phyloP scores from a whole-genome alignment of 352 stramenopile genomes.

The Globisporangium middletonii region DNA sequence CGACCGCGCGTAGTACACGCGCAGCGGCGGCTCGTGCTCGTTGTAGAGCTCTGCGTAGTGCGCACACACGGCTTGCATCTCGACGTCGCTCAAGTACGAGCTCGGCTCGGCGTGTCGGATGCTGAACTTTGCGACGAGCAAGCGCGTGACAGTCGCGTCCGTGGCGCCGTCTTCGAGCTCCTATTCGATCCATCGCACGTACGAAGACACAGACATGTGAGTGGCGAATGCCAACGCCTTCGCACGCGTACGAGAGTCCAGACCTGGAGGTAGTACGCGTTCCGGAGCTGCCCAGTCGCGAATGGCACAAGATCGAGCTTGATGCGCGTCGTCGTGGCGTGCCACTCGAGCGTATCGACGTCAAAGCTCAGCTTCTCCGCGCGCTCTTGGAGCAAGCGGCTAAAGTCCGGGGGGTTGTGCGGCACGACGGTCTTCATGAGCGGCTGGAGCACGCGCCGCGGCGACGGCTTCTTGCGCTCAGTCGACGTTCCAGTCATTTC shows the following conservation, averaged over 20 bases:
- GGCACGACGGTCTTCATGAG: constrained; percentile 80
- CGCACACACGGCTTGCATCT: constrained; percentile 86
- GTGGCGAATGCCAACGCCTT: background rate
- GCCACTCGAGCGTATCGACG: constrained; percentile 77
- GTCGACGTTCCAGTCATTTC: constrained; percentile 81
- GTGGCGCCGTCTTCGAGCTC: constrained; percentile 30
- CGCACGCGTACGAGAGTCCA: too few relatives aligned
- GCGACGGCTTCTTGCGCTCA: constrained; percentile 47
- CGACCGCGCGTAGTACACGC: constrained; percentile 77
- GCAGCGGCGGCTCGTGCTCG: constrained; percentile 72
- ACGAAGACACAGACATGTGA: background rate
- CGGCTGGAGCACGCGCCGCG: constrained; percentile 39
- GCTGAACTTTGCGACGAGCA: constrained; percentile 75
- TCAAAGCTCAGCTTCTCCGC: constrained; percentile 82
- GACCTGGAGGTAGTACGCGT: constrained; percentile 72
- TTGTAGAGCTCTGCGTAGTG: constrained; percentile 87
- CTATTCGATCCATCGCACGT: constrained; percentile 6
- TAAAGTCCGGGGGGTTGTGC: constrained; percentile 66
- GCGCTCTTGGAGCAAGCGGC: constrained; percentile 44
- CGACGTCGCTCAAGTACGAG: constrained; percentile 80
- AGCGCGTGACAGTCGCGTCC: constrained; percentile 15
- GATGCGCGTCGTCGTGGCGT: constrained; percentile 47
- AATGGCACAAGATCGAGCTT: constrained; percentile 80
- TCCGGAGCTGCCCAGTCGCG: constrained; percentile 71
- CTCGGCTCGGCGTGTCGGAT: constrained; percentile 57